Evolutionary conservation across 2,329 filamentous ascomycete species (phyloP).

Genomic region (Diatrype stigma): DNA sequence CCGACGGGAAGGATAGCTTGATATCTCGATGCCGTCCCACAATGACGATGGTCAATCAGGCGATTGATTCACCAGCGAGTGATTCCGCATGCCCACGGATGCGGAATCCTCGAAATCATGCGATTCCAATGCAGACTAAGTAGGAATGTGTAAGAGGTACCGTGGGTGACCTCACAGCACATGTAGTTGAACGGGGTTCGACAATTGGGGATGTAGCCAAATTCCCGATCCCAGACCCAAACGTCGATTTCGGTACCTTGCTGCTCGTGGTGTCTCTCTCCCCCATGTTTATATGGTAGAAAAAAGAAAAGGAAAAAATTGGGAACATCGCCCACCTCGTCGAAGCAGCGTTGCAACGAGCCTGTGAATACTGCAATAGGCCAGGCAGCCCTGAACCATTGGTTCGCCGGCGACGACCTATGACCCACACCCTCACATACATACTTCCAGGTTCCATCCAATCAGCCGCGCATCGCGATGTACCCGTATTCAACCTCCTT

Average conservation of each 20-base stretch:
- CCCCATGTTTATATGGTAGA: slow-evolving; percentile 9
- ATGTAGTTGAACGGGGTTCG: neutral
- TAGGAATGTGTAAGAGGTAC: too few relatives aligned
- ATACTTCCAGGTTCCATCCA: too few relatives aligned
- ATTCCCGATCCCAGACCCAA: slow-evolving; percentile 25
- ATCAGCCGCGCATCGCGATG: too few relatives aligned
- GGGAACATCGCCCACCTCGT: neutral
- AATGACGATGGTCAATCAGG: neutral
- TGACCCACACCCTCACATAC: too few relatives aligned
- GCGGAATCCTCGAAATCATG: neutral
- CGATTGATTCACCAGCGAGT: neutral
- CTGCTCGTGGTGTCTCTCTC: slow-evolving; percentile 4
- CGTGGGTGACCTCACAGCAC: neutral
- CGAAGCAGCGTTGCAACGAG: too few relatives aligned
- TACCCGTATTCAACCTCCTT: too few relatives aligned
- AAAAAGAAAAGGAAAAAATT: neutral
- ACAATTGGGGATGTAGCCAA: slow-evolving; percentile 12
- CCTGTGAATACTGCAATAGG: too few relatives aligned
- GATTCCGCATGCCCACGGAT: neutral
- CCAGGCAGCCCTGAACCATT: too few relatives aligned
- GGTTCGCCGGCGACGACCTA: too few relatives aligned
- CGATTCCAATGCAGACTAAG: neutral
- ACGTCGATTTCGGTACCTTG: slow-evolving; percentile 24
- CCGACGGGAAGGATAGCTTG: neutral
- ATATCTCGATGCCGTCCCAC: neutral